These are phyloP conservation scores for Fonsecaea nubica DNA, from an alignment of 2,329 filamentous ascomycete genomes.

Conservation along the genomic window DNA sequence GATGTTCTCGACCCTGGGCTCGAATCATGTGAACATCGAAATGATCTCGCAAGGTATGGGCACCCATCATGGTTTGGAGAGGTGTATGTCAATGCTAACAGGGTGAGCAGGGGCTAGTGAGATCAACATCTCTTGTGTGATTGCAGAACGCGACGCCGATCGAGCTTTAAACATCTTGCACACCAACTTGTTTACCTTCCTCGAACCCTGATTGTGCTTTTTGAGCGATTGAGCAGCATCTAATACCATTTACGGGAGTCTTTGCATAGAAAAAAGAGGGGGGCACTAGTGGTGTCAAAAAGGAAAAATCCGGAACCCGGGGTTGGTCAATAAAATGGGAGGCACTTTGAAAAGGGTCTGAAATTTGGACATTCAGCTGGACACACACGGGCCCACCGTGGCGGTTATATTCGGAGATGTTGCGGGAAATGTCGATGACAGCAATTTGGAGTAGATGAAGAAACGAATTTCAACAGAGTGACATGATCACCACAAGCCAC, in stretches of 20 bases:
- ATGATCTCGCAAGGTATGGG: conserved; percentile 95
- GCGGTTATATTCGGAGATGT: conserved; percentile 3
- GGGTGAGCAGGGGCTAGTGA: conserved; percentile 80
- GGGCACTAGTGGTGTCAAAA: conserved; percentile 9
- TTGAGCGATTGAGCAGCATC: conserved; percentile 30
- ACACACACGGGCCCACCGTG: neutral
- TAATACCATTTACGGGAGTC: conserved; percentile 24
- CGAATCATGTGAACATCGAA: conserved; percentile 95
- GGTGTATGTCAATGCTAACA: conserved; percentile 23
- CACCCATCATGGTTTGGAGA: conserved; percentile 6
- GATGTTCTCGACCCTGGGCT: conserved; percentile 94
- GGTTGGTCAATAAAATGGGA: conserved; percentile 5
- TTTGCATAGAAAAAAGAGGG: conserved; percentile 20
- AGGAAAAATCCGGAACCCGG: neutral
- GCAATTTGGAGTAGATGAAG: conserved; percentile 10
- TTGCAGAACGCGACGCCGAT: conserved; percentile 87
- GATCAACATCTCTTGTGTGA: conserved; percentile 98
- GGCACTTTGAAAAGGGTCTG: neutral
- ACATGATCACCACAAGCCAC: neutral
- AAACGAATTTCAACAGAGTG: conserved; percentile 12
- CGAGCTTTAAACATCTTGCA: conserved; percentile 95
- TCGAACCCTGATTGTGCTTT: conserved; percentile 64
- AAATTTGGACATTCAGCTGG: conserved; percentile 5
- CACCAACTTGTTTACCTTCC: conserved; percentile 94
- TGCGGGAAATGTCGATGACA: conserved; percentile 2